These are phyloP conservation scores for Stenogyne calaminthoides DNA, from an alignment of 305 asterid genomes.

Conservation along the genomic window DNA sequence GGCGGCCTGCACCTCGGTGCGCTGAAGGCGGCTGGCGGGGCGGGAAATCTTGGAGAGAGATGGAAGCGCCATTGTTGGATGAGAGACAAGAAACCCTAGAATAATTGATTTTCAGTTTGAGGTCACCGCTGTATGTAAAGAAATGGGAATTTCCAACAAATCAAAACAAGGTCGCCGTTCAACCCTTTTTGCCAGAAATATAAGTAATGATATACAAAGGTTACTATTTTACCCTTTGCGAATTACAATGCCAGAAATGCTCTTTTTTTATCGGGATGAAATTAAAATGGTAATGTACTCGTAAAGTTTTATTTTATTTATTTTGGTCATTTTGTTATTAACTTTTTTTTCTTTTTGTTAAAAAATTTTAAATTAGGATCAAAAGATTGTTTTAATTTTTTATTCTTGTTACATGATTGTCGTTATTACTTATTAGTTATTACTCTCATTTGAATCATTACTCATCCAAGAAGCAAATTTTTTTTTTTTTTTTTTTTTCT, in stretches of 20 bases:
- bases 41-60: slow-evolving; percentile 47
- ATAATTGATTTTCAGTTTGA: slow-evolving; percentile 19
- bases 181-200: slow-evolving; percentile 8
- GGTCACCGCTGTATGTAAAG: slow-evolving; percentile 2
- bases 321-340: too few relatives aligned
- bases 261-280: too few relatives aligned
- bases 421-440: too few relatives aligned
- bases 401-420: too few relatives aligned
- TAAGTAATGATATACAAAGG: not conserved
- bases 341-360: too few relatives aligned
- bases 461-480: too few relatives aligned
- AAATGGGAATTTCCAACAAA: slow-evolving; percentile 12
- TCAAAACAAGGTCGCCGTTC: slow-evolving; percentile 9
- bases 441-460: too few relatives aligned
- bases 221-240: slow-evolving; percentile 21
- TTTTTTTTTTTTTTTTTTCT: too few relatives aligned
- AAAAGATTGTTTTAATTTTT: too few relatives aligned
- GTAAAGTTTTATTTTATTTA: too few relatives aligned
- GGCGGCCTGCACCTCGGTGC: slow-evolving; percentile 63
- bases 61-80: slow-evolving; percentile 48
- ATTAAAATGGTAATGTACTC: too few relatives aligned
- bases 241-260: not conserved
- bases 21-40: slow-evolving; percentile 42
- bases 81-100: slow-evolving; percentile 40
- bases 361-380: too few relatives aligned